Base-by-base conservation (phyloP, 2,329 filamentous ascomycete genomes). In the Epichloe sylvatica region DNA sequence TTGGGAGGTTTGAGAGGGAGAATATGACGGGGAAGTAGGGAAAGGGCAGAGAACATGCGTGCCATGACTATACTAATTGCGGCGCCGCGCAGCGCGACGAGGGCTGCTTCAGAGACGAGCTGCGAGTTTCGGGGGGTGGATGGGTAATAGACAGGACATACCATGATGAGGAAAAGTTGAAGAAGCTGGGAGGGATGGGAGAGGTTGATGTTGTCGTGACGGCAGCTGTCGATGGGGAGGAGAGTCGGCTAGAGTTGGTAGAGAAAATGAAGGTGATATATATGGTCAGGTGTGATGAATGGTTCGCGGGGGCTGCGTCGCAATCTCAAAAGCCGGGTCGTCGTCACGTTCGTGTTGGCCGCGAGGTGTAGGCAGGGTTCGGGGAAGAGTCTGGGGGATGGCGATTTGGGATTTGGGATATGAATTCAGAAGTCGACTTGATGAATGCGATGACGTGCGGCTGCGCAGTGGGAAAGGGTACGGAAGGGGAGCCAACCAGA, bases 31-130 rank as follows among this genome's bases (percentile, higher is more conserved):
- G 35, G 35, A 15, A 30, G 12, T 17, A 19, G 34, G 49, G 21
- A 33, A 42, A 40, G 15, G 46, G 33, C 39, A 48, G 36, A 40
- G 38, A 38, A 37, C 33, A 48, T 38, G 51, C 51, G 33, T 50
- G 51, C 48, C 51, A 52, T 52, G 41, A 48, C 51, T 38, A 50
- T 42, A 42, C 40, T 42, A 21, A 50, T 40, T 30, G 51, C 51
- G 11, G 51, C 51, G 47, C 45, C 37, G 46, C 51, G 51, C 34
- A 52, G 45, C 33, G 44, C 47, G 21, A 46, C 23, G n/a, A 52
- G 51, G 34, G 45, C 45, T 19, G 30, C 45, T 45, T 50, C 51
- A 23, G 41, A 41, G 41, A 52, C 41, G 19, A 37, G 43, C 39
- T 47, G 50, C 50, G 51, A 40, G 33, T 36, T 50, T 15, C 47